Base-by-base conservation (phyloP, 225 moss, liverwort and hornwort species). In the Bryum argenteum region DNA sequence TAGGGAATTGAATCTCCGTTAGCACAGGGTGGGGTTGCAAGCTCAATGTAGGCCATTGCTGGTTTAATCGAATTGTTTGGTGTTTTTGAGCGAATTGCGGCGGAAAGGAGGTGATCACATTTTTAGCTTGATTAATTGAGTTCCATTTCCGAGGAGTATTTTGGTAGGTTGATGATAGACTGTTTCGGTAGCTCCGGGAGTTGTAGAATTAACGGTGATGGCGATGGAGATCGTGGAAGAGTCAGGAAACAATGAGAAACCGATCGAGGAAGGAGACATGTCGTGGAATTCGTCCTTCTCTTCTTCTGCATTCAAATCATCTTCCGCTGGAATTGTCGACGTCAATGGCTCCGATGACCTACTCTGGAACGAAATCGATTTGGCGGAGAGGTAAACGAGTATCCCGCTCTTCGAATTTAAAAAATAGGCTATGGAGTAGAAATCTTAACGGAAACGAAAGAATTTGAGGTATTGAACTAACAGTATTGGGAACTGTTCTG, bases 291-390 rank as follows among this genome's bases (percentile, higher is more conserved):
- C 76, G 5, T 83, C 80, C 45, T 69, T 79, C 61, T 48, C 5
- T 48, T 76, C 79, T 9, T 75, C 82, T 68, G 63, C 64, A 1
- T 54, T 72, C 11, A 70, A 67, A 54, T 10, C 50, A 5, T 83
- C 80, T 39, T 58, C 77, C 37, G 57, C 72, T 53, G 74, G 26
- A 42, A 38, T 33, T 33, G 33, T 69, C 42, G 84, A 77, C 53
- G 42, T 40, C 41, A 76, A 65, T 18, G 54, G 63, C 40, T 73
- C 78, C 8, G 80, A 78, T 60, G 79, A 83, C 44, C 67, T 79
- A 21, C 79, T 82, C 24, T 88, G 87, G 87, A 61, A 44, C 44
- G 79, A 82, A 77, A 88, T 88, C 12, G 84, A 85, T 14, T 60
- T 88, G 75, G 87, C 84, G 17, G 87, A 88, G 75, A 88, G 82